Evolutionary conservation across 805 yeast genomes (phyloP).

Genomic region (Metschnikowia similis): DNA sequence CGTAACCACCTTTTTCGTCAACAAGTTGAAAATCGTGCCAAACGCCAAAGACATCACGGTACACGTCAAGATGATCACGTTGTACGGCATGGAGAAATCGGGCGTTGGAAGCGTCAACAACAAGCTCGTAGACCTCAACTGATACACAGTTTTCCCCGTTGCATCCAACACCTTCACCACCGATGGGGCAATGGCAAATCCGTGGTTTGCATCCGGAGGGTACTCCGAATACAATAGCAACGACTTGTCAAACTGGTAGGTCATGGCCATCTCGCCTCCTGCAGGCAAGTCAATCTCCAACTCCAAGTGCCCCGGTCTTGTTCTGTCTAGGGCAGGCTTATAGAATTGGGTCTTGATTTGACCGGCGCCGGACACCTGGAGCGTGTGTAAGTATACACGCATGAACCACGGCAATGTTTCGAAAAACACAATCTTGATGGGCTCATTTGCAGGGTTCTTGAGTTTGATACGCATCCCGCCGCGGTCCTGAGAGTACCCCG

Average conservation of each 20-base stretch:
- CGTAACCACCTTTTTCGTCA: conserved; percentile 69
- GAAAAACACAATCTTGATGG: conserved; percentile 55
- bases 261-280: conserved; percentile 51
- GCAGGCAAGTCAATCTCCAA: conserved; percentile 63
- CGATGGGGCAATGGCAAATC: conserved; percentile 92
- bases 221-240: conserved; percentile 81
- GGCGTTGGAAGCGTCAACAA: conserved; percentile 89
- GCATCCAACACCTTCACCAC: conserved; percentile 54
- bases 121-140: conserved; percentile 79
- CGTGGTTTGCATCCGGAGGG: conserved; percentile 99
- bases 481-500: conserved; percentile 86
- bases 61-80: conserved; percentile 89
- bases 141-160: conserved; percentile 32
- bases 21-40: conserved; percentile 77
- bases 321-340: conserved; percentile 74
- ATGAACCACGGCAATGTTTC: conserved; percentile 94
- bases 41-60: conserved; percentile 90
- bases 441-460: conserved; percentile 53
- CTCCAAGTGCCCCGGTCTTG: conserved; percentile 81
- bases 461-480: conserved; percentile 85
- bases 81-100: conserved; percentile 98
- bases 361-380: conserved; percentile 29
- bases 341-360: conserved; percentile 55
- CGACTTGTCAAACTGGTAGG: conserved; percentile 83
- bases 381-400: conserved; percentile 73